Base-by-base conservation (phyloP, 352 stramenopile genomes). In the Pythium rishiriense region DNA sequence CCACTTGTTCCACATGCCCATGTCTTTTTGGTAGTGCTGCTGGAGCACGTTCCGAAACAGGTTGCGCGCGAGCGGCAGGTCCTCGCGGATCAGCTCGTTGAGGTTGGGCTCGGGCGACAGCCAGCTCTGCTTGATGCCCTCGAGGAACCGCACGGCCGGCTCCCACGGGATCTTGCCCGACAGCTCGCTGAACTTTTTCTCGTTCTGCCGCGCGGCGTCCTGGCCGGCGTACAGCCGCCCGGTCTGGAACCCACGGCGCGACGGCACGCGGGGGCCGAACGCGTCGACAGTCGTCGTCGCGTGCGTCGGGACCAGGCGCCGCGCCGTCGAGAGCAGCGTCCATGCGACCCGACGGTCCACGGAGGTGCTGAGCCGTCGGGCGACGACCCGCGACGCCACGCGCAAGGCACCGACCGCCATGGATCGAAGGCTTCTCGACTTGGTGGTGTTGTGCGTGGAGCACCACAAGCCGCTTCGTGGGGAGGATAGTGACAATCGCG, bases 1-100 rank as follows among this genome's bases (percentile, higher is more conserved):
- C 87, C 87, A 96, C 64, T 96, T 96, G 76, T 96, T 96, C 87
- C 87, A 96, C 87, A 96, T 96, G 66, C 76, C 80, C 85, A 96
- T 94, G 73, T 96, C 85, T 22, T 85, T 81, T 7, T 73, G 65
- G 69, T 96, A 96, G 33, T 86, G 70, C 50, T 80, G 74, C 66
- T 96, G 85, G 54, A 96, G 69, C 54, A 91, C 80, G 48, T 88
- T 89, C 15, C 85, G 81, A 67, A 96, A 96, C 14, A 96, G 67
- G 31, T 81, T 80, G 11, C 87, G 75, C 39, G 87, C 87, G 9
- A 79, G 69, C 8, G 79, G 77, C 8, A 94, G 75, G 56, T 96
- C 82, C 28, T 94, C 77, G 46, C 85, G 83, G 61, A 96, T 88
- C 25, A 96, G 68, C 53, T 91, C 84, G 57, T 94, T 91, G 21